Evolutionary conservation across 305 asterid genomes (phyloP), one percentile per base, ranked within the genome.

Genomic region (Striga hermonthica): DNA sequence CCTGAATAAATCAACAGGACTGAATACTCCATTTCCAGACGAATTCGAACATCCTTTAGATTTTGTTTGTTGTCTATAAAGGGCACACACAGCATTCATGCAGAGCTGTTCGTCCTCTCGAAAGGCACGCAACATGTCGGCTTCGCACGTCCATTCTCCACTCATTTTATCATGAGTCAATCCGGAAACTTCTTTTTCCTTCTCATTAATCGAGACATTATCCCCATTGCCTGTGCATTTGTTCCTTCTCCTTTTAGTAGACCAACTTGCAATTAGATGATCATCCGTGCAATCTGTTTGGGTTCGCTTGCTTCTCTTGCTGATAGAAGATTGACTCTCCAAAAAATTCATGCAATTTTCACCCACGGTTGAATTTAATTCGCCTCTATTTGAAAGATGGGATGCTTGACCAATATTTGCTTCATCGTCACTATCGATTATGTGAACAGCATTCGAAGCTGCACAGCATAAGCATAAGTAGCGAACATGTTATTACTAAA

Each of bases 1-100:
- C 85, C 81, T 64, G 68, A 67, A 36, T 12, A 48, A 65, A 65
- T 67, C 62, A 52, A 13, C 61, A 11, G 48, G 74, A 66, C 57
- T 48, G 36, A 74, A 67, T 40, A 48, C 74, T 38, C 31, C 79
- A 39, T 48, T 43, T 9, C 7, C 39, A 39, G 52, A 49, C 57
- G 37, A 16, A 36, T 43, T 43, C 39, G 73, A 50, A 54, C 39
- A 22, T 44, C 35, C 4, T 5, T 37, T 15, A 6, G 66, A 66
- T 61, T 61, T 66, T 48, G 31, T 40, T 68, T n/a, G 56, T 53
- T 65, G 71, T 53, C 84, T 50, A 70, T 80, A 75, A 45, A 78
- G 81, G 28, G 83, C 80, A 55, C 84, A 83, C 5, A 80, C 72
- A 8, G 75, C 88, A 41, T 75, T 67, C 78, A 76, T 55, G 71